Base-by-base conservation (phyloP, 306 rosid species). In the Senna tora region DNA sequence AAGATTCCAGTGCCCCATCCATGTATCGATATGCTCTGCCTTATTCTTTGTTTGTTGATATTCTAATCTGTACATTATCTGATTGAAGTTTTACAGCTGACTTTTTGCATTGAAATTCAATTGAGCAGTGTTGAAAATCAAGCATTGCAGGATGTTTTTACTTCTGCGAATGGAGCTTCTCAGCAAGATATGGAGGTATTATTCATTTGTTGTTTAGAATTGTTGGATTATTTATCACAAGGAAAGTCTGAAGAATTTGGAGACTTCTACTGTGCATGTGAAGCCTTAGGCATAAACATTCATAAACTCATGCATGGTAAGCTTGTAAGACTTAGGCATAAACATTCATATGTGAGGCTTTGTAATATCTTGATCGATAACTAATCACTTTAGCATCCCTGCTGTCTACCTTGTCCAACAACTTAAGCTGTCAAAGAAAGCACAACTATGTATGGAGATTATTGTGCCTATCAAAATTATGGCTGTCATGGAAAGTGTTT, bases 111-210 rank as follows among this genome's bases (percentile, higher is more conserved):
- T 52, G 28, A 78, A 80, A 75, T 77, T 77, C 56, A 76, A 76
- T 65, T 81, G 71, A 64, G 71, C 77, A 79, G 87, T 73, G 72
- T 46, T 46, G 96, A 87, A 74, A 89, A 78, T 57, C 79, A 78
- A 76, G 84, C 84, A 74, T 81, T 96, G 69, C 88, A 81, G 59
- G 93, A 86, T 79, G 78, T 81, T 75, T 72, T 71, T 74, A 62
- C 49, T 67, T 47, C 87, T 57, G 62, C 22, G 20, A 84, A 83
- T 76, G 95, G 89, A 75, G 78, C 89, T 77, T 82, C 91, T 59
- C 69, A 59, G 53, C 88, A 86, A 78, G 92, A 89, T 82, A 66
- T 86, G 49, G 97, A 91, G 99, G 99, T 95, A 79, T 32, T 74
- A 33, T 67, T 66, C 13, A 22, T 71, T 56, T 41, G 38, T 25